Percentiles rank a stretch among this genome's conserved stretches.
phyloP scores from a whole-genome alignment of 2,329 filamentous ascomycete species.

The Sporothrix inflata region DNA sequence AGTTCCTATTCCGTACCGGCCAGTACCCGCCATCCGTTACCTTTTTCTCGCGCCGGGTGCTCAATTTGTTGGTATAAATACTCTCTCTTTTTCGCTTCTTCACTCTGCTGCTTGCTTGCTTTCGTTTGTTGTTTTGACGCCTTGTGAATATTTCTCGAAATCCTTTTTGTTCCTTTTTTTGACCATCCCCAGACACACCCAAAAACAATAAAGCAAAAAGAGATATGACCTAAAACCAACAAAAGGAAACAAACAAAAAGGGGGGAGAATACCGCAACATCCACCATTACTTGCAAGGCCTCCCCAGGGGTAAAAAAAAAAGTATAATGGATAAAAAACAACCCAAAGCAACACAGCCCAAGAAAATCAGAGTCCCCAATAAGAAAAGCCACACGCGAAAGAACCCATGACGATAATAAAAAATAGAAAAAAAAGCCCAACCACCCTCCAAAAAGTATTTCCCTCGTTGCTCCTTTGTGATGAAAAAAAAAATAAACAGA shows the following conservation, averaged over 20 bases:
- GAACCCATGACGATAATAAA: conserved; percentile 6
- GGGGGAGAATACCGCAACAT: background rate
- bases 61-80: background rate
- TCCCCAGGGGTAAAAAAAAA: background rate
- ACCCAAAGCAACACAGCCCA: background rate
- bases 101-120: background rate
- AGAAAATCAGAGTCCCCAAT: background rate
- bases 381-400: conserved; percentile 3
- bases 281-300: conserved; percentile 16
- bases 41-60: background rate
- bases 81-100: background rate
- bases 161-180: conserved; percentile 10
- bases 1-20: background rate
- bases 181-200: conserved; percentile 5
- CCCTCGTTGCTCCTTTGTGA: conserved; percentile 22
- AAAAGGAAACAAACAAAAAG: background rate
- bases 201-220: background rate
- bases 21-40: background rate
- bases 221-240: background rate
- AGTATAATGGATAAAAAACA: background rate
- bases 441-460: conserved; percentile 9
- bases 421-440: conserved; percentile 22
- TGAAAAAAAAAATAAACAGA: background rate
- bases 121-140: background rate
- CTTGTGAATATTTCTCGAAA: background rate